A percentile compares a stretch with the other conserved stretches of the same genome.
Conservation (phyloP, 306 rosid species). For the Pachyrhizus erosus region DNA sequence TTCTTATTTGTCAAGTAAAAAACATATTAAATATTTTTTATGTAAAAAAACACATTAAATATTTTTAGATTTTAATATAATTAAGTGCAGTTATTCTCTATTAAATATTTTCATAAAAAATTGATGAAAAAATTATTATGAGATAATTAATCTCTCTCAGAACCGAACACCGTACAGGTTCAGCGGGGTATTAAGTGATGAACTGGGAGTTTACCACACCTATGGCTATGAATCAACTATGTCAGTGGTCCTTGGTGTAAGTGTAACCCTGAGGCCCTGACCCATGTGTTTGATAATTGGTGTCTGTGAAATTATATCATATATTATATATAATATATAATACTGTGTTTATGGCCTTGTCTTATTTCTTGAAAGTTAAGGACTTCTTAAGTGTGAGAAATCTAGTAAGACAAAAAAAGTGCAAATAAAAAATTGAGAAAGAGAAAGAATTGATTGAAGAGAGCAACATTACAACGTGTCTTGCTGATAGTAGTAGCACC, state of each 20-base stretch:
- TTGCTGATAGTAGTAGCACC: slow-evolving; percentile 67
- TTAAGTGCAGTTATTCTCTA: neutral
- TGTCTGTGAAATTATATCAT: neutral
- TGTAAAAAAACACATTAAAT: no score
- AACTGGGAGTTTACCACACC: neutral
- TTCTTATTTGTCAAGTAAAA: no score
- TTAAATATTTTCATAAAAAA: neutral
- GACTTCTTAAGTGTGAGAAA: neutral
- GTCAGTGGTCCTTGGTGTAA: neutral
- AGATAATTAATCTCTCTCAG: neutral
- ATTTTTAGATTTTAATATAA: no score
- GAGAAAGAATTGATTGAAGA: neutral
- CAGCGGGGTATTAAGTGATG: neutral
- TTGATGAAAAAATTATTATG: neutral
- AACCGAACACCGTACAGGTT: neutral
- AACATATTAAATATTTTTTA: no score
- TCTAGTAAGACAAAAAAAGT: neutral
- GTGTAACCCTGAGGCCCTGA: neutral
- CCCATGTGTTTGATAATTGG: slow-evolving; percentile 31
- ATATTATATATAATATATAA: neutral
- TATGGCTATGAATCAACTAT: neutral
- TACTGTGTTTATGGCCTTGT: neutral
- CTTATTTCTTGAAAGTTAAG: neutral
- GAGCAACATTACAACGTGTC: slow-evolving; percentile 72
- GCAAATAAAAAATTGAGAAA: neutral